These are phyloP conservation scores for Hygrophorus pudorinus DNA, from an alignment of 768 basidiomycete species.

Conservation along the genomic window DNA sequence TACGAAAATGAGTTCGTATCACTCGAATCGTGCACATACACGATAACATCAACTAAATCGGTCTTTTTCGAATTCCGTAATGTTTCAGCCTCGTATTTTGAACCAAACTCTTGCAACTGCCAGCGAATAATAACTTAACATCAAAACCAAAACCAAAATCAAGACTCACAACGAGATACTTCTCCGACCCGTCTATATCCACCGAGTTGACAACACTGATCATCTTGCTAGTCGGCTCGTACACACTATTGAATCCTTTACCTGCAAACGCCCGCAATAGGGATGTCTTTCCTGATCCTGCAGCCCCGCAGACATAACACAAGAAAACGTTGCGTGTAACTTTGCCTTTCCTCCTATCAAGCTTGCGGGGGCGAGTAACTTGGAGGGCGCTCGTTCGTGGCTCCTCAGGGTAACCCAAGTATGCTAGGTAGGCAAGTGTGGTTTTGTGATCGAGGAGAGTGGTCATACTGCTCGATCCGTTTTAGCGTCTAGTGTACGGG, in stretches of 20 bases:
- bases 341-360: constrained; percentile 80
- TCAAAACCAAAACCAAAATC: neutral
- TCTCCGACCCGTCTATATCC: constrained; percentile 89
- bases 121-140: constrained; percentile 1
- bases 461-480: constrained; percentile 65
- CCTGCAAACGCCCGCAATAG: constrained; percentile 78
- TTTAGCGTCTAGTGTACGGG: constrained; percentile 1
- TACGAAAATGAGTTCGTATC: constrained; percentile 99
- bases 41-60: constrained; percentile 87
- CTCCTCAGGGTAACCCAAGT: constrained; percentile 81
- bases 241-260: constrained; percentile 62
- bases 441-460: constrained; percentile 90
- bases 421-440: constrained; percentile 89
- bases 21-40: constrained; percentile 95
- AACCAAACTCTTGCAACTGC: constrained; percentile 95
- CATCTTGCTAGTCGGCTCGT: constrained; percentile 85
- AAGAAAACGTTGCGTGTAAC: constrained; percentile 87
- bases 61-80: constrained; percentile 85
- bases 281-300: constrained; percentile 91
- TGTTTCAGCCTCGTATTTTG: constrained; percentile 87
- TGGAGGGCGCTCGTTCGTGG: constrained; percentile 77
- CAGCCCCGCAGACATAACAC: constrained; percentile 90
- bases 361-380: constrained; percentile 74
- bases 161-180: constrained; percentile 84
- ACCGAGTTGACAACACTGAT: constrained; percentile 92